Conservation (phyloP, 345 rosid species). For the Mercurialis annua region DNA sequence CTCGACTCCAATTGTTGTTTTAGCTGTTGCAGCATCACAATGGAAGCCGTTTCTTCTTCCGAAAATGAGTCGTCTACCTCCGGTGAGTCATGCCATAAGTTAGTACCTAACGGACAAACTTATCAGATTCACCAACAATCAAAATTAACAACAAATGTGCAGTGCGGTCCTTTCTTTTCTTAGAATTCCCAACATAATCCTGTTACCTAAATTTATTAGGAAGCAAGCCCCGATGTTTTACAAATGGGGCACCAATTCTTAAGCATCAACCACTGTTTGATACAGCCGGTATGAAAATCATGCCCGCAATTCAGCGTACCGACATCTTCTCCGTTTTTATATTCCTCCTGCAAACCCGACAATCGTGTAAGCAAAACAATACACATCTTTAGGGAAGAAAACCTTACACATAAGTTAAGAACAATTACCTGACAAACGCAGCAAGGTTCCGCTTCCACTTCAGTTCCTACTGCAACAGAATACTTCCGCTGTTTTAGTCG, state of each 20-base stretch:
- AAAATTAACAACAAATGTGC: slow-evolving; percentile 6
- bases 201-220: slow-evolving; percentile 25
- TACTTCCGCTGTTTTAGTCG: slow-evolving; percentile 47
- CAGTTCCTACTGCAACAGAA: slow-evolving; percentile 17
- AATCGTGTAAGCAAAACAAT: not conserved
- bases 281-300: slow-evolving; percentile 60
- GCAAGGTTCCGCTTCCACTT: slow-evolving; percentile 73
- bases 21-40: slow-evolving; percentile 17
- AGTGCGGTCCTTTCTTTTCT: slow-evolving; percentile 3
- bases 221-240: slow-evolving; percentile 61
- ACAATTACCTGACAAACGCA: slow-evolving; percentile 73
- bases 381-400: not conserved
- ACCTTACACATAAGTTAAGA: too few species aligned
- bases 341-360: slow-evolving; percentile 57
- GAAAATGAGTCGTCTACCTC: not conserved
- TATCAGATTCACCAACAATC: slow-evolving; percentile 12
- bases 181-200: not conserved
- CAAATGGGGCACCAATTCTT: slow-evolving; percentile 92
- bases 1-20: slow-evolving; percentile 1
- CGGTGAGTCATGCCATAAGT: not conserved
- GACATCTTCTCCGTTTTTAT: slow-evolving; percentile 52
- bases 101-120: not conserved
- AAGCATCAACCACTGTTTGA: slow-evolving; percentile 73
- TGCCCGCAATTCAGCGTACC: slow-evolving; percentile 81
- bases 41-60: not conserved